Conservation (phyloP, 257 asterid genomes). For the Nicotiana tabacum region DNA sequence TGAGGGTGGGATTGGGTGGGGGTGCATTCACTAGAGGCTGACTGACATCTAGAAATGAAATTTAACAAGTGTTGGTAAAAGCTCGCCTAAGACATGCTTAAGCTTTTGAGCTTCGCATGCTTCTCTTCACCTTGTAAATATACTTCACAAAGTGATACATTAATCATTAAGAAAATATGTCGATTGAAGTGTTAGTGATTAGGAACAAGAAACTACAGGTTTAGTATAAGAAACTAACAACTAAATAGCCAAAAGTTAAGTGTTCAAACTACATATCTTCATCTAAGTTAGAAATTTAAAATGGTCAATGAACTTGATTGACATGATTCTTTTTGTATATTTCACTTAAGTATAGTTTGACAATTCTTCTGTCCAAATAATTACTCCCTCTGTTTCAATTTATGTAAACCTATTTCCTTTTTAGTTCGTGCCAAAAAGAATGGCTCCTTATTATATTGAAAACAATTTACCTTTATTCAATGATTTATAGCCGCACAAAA, state of each 20-base stretch:
- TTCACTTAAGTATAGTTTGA: not conserved
- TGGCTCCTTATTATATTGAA: no score
- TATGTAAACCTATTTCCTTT: no score
- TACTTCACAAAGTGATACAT: not conserved
- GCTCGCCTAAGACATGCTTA: not conserved
- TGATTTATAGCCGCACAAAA: no score
- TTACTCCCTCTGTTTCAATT: no score
- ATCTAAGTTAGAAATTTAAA: not conserved
- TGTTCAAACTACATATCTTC: not conserved
- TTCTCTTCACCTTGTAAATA: not conserved
- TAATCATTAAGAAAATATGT: not conserved
- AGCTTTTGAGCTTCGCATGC: not conserved
- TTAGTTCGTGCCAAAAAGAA: no score
- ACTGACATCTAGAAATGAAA: not conserved
- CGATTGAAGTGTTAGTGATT: not conserved
- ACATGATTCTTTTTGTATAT: not conserved
- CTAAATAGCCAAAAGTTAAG: not conserved
- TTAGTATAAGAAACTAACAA: not conserved
- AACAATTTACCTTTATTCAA: no score
- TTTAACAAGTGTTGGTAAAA: not conserved
- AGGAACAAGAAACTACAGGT: not conserved
- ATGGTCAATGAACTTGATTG: not conserved
- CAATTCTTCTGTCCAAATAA: not conserved
- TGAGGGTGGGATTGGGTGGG: not conserved
- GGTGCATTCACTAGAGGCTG: not conserved